These are phyloP conservation scores for Mycena pura DNA, from an alignment of 768 basidiomycete species.

Conservation along the genomic window DNA sequence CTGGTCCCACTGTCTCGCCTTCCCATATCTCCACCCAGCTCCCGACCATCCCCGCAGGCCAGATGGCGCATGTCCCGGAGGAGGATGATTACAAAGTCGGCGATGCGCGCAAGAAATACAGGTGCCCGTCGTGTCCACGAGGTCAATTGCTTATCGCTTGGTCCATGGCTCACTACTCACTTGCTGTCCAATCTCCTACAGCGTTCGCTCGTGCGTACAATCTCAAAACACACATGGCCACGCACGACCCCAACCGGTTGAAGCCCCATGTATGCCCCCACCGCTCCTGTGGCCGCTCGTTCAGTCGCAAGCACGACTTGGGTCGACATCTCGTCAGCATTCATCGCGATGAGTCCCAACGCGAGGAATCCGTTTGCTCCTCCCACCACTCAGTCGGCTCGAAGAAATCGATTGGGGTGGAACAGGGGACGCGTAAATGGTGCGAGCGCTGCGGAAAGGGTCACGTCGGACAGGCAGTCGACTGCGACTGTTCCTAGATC, in stretches of 20 bases:
- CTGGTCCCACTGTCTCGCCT: slow-evolving; percentile 61
- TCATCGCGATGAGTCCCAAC: slow-evolving; percentile 63
- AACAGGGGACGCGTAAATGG: slow-evolving; percentile 67
- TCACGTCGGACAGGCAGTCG: slow-evolving; percentile 57
- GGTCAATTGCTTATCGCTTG: slow-evolving; percentile 46
- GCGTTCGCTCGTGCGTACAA: slow-evolving; percentile 95
- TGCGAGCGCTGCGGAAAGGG: slow-evolving; percentile 80
- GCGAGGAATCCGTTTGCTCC: slow-evolving; percentile 47
- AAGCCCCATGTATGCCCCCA: slow-evolving; percentile 93
- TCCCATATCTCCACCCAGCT: slow-evolving; percentile 60
- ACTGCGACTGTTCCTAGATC: slow-evolving; percentile 69
- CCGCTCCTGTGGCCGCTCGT: slow-evolving; percentile 84
- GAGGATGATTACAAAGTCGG: slow-evolving; percentile 64
- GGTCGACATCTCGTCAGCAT: slow-evolving; percentile 89
- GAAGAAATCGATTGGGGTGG: slow-evolving; percentile 70
- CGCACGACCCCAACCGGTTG: slow-evolving; percentile 89
- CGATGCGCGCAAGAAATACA: slow-evolving; percentile 75
- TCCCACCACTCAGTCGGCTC: slow-evolving; percentile 46
- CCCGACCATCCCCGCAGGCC: slow-evolving; percentile 51
- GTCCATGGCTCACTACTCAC: slow-evolving; percentile 17
- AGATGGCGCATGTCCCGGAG: slow-evolving; percentile 45
- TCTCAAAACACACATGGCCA: slow-evolving; percentile 93
- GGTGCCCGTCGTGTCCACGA: slow-evolving; percentile 76
- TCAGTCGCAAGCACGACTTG: slow-evolving; percentile 93
- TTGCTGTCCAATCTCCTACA: too few relatives aligned